phyloP scores from a whole-genome alignment of 768 basidiomycete genomes.

The Rhizopogon salebrosus region DNA sequence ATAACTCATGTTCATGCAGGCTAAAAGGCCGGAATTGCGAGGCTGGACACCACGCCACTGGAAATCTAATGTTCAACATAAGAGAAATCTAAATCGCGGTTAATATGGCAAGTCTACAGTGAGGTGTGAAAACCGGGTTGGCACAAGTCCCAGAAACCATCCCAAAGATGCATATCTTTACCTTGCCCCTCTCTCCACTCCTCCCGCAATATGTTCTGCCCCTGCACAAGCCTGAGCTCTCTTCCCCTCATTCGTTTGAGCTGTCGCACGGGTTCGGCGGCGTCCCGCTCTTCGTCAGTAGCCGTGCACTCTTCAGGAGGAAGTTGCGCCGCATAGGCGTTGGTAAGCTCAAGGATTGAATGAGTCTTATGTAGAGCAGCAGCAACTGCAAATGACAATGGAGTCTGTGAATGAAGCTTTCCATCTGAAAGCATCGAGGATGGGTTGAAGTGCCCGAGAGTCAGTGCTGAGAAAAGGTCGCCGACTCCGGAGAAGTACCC shows the following conservation, averaged over 20 bases:
- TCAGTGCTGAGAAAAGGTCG: conserved; percentile 91
- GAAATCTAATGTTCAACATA: too few species aligned
- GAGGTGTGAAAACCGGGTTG: background rate
- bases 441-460: conserved; percentile 71
- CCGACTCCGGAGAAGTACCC: conserved; percentile 98
- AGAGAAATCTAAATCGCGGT: background rate
- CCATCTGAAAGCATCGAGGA: conserved; percentile 5
- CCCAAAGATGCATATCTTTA: conserved; percentile 27
- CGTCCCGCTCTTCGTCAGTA: conserved; percentile 79
- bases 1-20: too few species aligned
- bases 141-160: conserved; percentile 26
- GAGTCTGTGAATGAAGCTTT: conserved; percentile 22
- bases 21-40: too few species aligned
- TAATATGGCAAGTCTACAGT: background rate
- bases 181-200: conserved; percentile 24
- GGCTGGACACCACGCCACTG: too few species aligned
- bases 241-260: conserved; percentile 75
- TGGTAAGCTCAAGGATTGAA: conserved; percentile 61
- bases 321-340: conserved; percentile 47
- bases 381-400: conserved; percentile 38
- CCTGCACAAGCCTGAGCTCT: conserved; percentile 81
- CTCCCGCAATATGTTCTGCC: conserved; percentile 62
- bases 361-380: conserved; percentile 72
- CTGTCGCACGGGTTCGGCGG: conserved; percentile 53
- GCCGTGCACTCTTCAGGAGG: conserved; percentile 53